These are phyloP conservation scores for Babesia bovis DNA, from an alignment of 169 alveolate species.

Conservation along the genomic window DNA sequence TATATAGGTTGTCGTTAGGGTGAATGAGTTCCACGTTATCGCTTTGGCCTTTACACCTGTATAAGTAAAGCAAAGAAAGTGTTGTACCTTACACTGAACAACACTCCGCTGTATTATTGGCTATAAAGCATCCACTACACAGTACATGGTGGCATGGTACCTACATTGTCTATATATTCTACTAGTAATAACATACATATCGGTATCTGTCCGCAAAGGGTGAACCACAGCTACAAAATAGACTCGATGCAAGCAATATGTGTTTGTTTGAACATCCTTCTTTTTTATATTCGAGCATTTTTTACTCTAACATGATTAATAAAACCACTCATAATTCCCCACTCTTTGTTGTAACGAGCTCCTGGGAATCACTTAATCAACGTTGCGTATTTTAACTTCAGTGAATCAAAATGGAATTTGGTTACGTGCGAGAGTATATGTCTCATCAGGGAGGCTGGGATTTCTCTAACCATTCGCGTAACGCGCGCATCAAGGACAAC, in stretches of 20 bases:
- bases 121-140: constrained; percentile 30
- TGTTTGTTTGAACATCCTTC: constrained; percentile 35
- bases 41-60: constrained; percentile 37
- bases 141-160: constrained; percentile 56
- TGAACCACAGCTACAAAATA: constrained; percentile 56
- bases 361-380: too few relatives aligned
- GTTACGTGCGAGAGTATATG: constrained; percentile 60
- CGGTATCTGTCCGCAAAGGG: constrained; percentile 52
- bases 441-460: constrained; percentile 69
- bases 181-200: constrained; percentile 18
- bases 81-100: constrained; percentile 46
- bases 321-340: constrained; percentile 22
- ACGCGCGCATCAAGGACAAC: constrained; percentile 55
- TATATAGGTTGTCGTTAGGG: constrained; percentile 45
- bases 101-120: background rate
- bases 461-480: constrained; percentile 58
- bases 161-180: constrained; percentile 3
- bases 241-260: constrained; percentile 20
- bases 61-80: background rate
- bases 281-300: constrained; percentile 44
- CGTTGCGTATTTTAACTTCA: background rate
- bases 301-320: background rate
- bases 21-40: constrained; percentile 37
- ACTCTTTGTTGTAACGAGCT: background rate
- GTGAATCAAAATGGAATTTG: constrained; percentile 43